phyloP scores from a whole-genome alignment of 306 rosid genomes.

The Pueraria montana region DNA sequence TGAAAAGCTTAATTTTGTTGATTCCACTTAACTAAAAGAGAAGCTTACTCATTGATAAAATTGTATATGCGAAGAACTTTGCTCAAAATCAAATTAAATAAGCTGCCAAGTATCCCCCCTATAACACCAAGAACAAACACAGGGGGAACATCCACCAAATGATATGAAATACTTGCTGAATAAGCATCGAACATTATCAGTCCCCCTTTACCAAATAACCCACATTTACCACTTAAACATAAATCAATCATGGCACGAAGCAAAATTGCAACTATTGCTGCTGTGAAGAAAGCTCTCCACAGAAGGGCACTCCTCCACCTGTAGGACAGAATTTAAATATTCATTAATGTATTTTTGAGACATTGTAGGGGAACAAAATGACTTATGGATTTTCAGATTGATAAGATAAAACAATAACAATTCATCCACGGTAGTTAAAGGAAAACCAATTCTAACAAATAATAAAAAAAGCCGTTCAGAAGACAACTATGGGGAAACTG shows the following conservation, averaged over 20 bases:
- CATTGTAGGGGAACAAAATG: constrained; percentile 24
- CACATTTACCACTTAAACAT: constrained; percentile 88
- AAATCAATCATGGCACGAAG: constrained; percentile 89
- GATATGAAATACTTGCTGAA: constrained; percentile 76
- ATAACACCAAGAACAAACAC: constrained; percentile 79
- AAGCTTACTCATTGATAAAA: constrained; percentile 78
- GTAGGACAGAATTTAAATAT: constrained; percentile 46
- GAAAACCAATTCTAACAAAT: constrained; percentile 6
- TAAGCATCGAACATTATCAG: constrained; percentile 92
- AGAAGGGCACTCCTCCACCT: constrained; percentile 99
- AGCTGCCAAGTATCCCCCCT: constrained; percentile 92
- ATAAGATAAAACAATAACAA: constrained; percentile 26
- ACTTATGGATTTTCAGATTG: constrained; percentile 15
- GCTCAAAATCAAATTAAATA: constrained; percentile 72
- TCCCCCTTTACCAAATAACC: constrained; percentile 95
- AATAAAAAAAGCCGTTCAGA: background rate
- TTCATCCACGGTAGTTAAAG: constrained; percentile 14
- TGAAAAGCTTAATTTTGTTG: constrained; percentile 25
- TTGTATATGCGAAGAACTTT: constrained; percentile 84
- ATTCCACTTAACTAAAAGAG: constrained; percentile 25
- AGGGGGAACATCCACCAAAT: constrained; percentile 77
- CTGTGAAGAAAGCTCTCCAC: constrained; percentile 95
- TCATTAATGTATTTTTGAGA: constrained; percentile 10
- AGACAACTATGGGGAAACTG: background rate
- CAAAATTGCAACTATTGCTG: constrained; percentile 87